Base-by-base conservation (phyloP, 2,329 filamentous ascomycete genomes). In the Ascomycota sp. region DNA sequence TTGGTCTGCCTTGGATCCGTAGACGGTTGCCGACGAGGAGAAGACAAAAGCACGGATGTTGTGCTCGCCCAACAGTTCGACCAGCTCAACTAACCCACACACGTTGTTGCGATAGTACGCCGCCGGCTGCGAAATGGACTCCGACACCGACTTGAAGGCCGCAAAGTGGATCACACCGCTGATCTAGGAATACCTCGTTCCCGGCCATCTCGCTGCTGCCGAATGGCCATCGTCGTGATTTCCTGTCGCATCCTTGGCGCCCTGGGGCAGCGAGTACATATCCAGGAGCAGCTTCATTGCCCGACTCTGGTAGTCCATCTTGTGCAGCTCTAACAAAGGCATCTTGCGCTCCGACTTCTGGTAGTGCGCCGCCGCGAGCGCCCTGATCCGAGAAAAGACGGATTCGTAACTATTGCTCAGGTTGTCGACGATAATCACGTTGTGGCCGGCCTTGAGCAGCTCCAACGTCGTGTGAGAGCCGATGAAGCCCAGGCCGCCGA, bases 41-140 rank as follows among this genome's bases (percentile, higher is more conserved):
- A 77, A 76, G 38, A 76, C 69, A 39, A 76, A 68, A 29, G 65
- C 72, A 43, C 69, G 72, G 50, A 76, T 71, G 27, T 62, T 57
- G 43, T 67, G 68, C 38, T 68, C 59, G 34, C 64, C 61, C 31
- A 76, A 58, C 5, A 64, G 56, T 12, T 58, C 51, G 25, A 72
- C 58, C 37, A 77, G 63, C 37, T 71, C 59, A 32, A 76, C 57
- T 6, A 76, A 53, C 0, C 72, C 72, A 42, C 63, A 65, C 26
- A 76, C 68, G 38, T 77, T 77, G 55, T 76, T 77, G 38, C 61
- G 59, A 50, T 76, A 77, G 50, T 77, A 77, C 37, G 64, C 63
- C 36, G 76, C 50, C 1, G 72, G 72, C 37, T 59, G 54, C 24
- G 53, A 13, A 24, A 76, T 74, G 30, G 68, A 74, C 42, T 77